A percentile compares a stretch with the other conserved stretches of the same genome.
Evolutionary conservation across 352 stramenopile species (phyloP).

Genomic region (Lagenidium sp.): DNA sequence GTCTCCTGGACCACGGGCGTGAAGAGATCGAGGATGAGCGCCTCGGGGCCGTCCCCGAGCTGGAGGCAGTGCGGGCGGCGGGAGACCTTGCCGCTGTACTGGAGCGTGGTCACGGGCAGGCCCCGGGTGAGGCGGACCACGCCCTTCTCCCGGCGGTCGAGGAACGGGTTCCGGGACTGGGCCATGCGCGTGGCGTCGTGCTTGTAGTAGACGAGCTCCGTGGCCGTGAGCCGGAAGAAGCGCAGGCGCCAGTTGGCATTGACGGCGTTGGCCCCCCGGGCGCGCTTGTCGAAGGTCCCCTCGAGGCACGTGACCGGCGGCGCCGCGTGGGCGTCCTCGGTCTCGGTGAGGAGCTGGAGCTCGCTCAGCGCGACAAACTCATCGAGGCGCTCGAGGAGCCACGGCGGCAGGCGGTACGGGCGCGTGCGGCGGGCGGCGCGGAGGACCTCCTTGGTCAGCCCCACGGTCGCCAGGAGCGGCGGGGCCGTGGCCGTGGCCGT

Average conservation of each 20-base stretch:
- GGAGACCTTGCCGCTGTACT: constrained; percentile 62
- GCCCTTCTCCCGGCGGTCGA: constrained; percentile 36
- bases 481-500: constrained; percentile 15
- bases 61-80: constrained; percentile 52
- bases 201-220: constrained; percentile 49
- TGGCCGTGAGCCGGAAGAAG: constrained; percentile 35
- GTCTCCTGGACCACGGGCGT: constrained; percentile 39
- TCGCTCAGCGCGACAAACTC: constrained; percentile 50
- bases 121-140: constrained; percentile 23
- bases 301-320: constrained; percentile 22
- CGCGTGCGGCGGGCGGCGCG: constrained; percentile 8
- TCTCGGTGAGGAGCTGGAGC: constrained; percentile 46
- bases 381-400: constrained; percentile 42
- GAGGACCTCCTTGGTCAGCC: constrained; percentile 34
- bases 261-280: constrained; percentile 32
- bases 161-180: constrained; percentile 45
- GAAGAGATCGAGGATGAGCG: constrained; percentile 54
- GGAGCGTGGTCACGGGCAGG: constrained; percentile 28
- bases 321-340: constrained; percentile 27
- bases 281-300: constrained; percentile 51
- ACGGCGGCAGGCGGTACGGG: constrained; percentile 30
- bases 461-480: constrained; percentile 17
- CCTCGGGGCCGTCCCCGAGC: constrained; percentile 33
- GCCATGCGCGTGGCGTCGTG: constrained; percentile 43
- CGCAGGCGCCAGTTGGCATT: constrained; percentile 73